Conservation (phyloP, 139 green algal species). For the Ulvella scutata region DNA sequence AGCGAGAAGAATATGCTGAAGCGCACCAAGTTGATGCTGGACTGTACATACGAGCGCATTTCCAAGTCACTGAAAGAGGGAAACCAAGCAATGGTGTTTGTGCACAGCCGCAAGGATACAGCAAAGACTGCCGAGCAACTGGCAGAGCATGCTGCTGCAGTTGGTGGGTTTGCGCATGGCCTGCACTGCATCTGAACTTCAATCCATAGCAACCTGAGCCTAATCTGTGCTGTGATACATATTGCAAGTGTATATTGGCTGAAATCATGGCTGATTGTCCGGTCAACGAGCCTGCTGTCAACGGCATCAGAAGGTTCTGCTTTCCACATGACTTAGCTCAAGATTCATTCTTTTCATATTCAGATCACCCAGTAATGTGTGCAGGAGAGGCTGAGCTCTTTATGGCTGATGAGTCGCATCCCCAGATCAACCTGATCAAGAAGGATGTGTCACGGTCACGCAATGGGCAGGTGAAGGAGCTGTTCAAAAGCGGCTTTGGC, state of each 20-base stretch:
- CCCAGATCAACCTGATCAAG: constrained; percentile 29
- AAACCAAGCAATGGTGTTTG: constrained; percentile 98
- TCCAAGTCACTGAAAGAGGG: constrained; percentile 61
- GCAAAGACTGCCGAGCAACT: constrained; percentile 78
- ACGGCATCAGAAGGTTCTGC: too few species aligned
- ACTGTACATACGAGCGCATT: constrained; percentile 60
- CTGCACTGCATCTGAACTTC: not conserved
- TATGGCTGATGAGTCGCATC: constrained; percentile 22
- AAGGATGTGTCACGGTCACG: constrained; percentile 68
- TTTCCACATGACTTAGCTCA: too few species aligned
- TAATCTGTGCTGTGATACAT: not conserved
- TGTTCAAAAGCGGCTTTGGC: constrained; percentile 74
- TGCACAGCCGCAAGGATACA: constrained; percentile 93
- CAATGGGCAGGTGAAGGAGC: constrained; percentile 76
- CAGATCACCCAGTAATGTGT: too few species aligned
- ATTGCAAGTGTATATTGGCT: not conserved
- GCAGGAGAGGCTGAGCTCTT: constrained; percentile 2
- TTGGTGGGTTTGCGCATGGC: not conserved
- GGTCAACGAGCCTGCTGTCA: too few species aligned
- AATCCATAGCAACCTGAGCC: too few species aligned
- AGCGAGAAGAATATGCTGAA: constrained; percentile 70
- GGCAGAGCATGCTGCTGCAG: constrained; percentile 25
- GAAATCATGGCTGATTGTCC: too few species aligned
- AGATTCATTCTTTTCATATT: too few species aligned
- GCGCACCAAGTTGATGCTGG: constrained; percentile 63